These are phyloP conservation scores for Immersiella caudata DNA, from an alignment of 495 filamentous ascomycete genomes.

Conservation along the genomic window DNA sequence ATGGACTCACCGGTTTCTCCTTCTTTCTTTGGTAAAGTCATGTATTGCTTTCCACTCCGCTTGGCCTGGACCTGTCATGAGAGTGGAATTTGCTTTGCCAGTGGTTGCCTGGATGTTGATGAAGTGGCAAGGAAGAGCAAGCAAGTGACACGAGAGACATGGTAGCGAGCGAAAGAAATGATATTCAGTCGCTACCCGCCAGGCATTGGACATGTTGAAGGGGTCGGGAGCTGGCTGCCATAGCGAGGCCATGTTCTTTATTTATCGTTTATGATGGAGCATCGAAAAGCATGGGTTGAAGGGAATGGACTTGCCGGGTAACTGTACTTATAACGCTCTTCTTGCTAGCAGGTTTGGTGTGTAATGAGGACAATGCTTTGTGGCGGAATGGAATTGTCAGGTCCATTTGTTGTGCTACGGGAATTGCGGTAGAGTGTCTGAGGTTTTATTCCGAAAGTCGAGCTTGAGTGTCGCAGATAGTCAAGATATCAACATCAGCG, in stretches of 20 bases:
- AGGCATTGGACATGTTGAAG: background rate
- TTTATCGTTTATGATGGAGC: conserved; percentile 3
- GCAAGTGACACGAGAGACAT: too few relatives aligned
- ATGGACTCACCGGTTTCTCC: background rate
- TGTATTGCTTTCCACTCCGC: conserved; percentile 1
- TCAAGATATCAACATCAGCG: too few relatives aligned
- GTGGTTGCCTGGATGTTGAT: background rate
- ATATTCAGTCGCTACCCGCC: too few relatives aligned
- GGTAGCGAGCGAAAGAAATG: too few relatives aligned
- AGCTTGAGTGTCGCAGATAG: too few relatives aligned
- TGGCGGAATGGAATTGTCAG: background rate
- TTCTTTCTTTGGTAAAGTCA: conserved; percentile 1
- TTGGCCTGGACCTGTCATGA: background rate
- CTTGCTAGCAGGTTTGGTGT: conserved; percentile 1
- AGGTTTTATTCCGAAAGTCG: too few relatives aligned
- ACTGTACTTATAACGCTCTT: conserved; percentile 8
- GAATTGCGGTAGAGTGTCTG: too few relatives aligned
- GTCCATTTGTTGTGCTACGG: background rate
- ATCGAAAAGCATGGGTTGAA: background rate
- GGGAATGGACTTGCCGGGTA: conserved; percentile 9
- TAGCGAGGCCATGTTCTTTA: background rate
- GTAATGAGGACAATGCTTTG: background rate
- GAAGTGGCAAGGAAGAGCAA: background rate
- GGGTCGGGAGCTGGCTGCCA: background rate
- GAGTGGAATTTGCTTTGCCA: background rate